Conservation (phyloP, 495 filamentous ascomycete species). For the Aspergillus ellipticus region DNA sequence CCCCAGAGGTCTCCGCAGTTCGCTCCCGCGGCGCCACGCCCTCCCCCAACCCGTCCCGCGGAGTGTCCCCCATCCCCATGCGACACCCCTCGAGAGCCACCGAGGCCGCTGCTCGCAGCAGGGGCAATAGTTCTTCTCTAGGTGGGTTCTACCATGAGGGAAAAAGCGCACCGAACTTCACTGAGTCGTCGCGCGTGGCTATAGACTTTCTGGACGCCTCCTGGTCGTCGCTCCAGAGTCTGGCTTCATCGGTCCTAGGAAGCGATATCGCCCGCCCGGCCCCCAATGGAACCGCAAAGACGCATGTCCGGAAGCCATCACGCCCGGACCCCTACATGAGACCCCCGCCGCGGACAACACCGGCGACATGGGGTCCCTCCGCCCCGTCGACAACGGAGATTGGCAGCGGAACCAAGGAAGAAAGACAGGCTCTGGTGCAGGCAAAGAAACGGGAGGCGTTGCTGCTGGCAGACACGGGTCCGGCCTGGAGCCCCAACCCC, state of each 20-base stretch:
- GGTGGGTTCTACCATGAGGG: slow-evolving; percentile 21
- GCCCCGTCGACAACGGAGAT: slow-evolving; percentile 38
- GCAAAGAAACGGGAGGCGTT: slow-evolving; percentile 62
- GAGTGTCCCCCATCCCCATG: slow-evolving; percentile 46
- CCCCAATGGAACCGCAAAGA: slow-evolving; percentile 25
- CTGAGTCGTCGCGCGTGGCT: slow-evolving; percentile 32
- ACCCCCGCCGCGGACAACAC: slow-evolving; percentile 33
- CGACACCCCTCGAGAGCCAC: slow-evolving; percentile 41
- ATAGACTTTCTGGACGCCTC: slow-evolving; percentile 47
- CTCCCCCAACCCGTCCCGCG: slow-evolving; percentile 42
- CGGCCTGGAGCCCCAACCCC: slow-evolving; percentile 39
- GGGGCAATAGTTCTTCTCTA: slow-evolving; percentile 27
- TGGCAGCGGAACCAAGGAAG: slow-evolving; percentile 53
- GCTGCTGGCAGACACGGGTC: slow-evolving; percentile 49
- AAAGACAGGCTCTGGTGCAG: slow-evolving; percentile 53
- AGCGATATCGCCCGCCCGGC: slow-evolving; percentile 38
- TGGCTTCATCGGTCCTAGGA: slow-evolving; percentile 52
- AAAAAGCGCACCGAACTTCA: slow-evolving; percentile 22
- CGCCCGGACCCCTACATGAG: slow-evolving; percentile 38
- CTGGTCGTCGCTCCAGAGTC: slow-evolving; percentile 52
- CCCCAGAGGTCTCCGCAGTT: slow-evolving; percentile 23
- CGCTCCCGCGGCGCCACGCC: slow-evolving; percentile 41
- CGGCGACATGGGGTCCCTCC: slow-evolving; percentile 54
- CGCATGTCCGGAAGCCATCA: slow-evolving; percentile 42
- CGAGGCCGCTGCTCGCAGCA: slow-evolving; percentile 19